Conservation (phyloP, 2,329 filamentous ascomycete species). For the Moelleriella libera region DNA sequence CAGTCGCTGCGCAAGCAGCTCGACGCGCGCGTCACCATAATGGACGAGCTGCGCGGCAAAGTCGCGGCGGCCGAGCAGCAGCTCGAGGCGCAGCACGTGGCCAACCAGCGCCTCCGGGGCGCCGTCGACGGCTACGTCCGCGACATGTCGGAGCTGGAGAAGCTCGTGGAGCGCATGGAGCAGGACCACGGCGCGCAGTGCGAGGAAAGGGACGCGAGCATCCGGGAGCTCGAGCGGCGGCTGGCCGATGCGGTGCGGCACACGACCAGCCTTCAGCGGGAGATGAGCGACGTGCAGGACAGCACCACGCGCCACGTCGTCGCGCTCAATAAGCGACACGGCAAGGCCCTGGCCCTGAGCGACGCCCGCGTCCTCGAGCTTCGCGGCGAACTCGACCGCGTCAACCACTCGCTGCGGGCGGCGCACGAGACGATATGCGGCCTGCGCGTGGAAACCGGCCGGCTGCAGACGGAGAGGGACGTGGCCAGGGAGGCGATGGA, state of each 20-base stretch:
- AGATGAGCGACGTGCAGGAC: slow-evolving; percentile 24
- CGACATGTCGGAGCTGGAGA: slow-evolving; percentile 40
- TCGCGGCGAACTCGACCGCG: slow-evolving; percentile 29
- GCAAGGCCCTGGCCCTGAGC: slow-evolving; percentile 31
- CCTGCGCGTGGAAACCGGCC: slow-evolving; percentile 31
- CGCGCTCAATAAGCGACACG: slow-evolving; percentile 25
- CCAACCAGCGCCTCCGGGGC: slow-evolving; percentile 33
- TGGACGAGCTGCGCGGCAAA: slow-evolving; percentile 31
- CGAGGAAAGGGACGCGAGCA: slow-evolving; percentile 19
- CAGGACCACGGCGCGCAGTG: slow-evolving; percentile 17
- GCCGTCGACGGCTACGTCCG: slow-evolving; percentile 37
- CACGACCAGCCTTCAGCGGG: slow-evolving; percentile 20
- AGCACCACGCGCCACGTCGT: slow-evolving; percentile 16
- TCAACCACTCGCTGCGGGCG: slow-evolving; percentile 27
- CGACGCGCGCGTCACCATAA: slow-evolving; percentile 33
- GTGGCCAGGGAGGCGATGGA: slow-evolving; percentile 30
- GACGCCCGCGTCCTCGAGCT: slow-evolving; percentile 37
- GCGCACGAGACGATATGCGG: slow-evolving; percentile 31
- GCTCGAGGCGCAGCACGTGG: slow-evolving; percentile 33
- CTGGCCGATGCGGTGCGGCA: slow-evolving; percentile 26
- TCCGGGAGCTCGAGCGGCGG: slow-evolving; percentile 28
- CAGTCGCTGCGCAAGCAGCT: slow-evolving; percentile 42
- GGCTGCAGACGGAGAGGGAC: slow-evolving; percentile 19
- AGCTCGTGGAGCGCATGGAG: slow-evolving; percentile 34
- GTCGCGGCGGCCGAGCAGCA: slow-evolving; percentile 18